Evolutionary conservation across 179 eudicot genomes (phyloP), one percentile per base, ranked within the genome.

Genomic region (Beta corolliflora): DNA sequence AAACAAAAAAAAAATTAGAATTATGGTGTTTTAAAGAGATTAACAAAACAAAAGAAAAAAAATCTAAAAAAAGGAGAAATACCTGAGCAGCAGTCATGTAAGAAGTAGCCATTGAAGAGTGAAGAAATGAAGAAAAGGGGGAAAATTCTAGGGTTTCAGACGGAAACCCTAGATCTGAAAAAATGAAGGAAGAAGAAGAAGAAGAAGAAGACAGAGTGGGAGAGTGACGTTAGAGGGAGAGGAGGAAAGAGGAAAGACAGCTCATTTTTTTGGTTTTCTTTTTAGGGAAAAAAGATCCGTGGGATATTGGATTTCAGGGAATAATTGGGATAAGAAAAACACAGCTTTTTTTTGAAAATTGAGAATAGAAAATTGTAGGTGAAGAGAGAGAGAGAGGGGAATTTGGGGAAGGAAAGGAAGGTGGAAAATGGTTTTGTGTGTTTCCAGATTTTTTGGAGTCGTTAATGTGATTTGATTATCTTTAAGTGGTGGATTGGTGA

Each of bases 71-170:
- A 18, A 25, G 16, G 52, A 2, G 52, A 15, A 63, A 58, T 55
- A 88, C 90, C 84, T 88, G 90, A 69, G 89, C 77, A 80, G 90
- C 90, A 78, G 89, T 86, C 83, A 88, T 84, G 74, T 61, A 88
- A 15, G 90, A 50, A 76, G 86, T 73, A 58, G 90, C 90, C 90
- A 88, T 88, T 74, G 50, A 8, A 12, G 50, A 48, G 54, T 2
- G 61, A 36, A 31, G 5, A 31, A 55, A 54, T 73, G 5, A 23
- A 73, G 54, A 73, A 25, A 48, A 5, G 4, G 19, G 21, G 19
- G 7, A 13, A 55, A 74, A 55, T 9, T 55, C 65, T 55, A 74
- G 65, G 77, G 77, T 74, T 74, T 74, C 77, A 29, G 31, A 36
- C 41, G 41, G 52, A 48, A 48, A 48, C 52, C 52, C 52, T 48